Evolutionary conservation across 2,329 filamentous ascomycete species (phyloP).

Genomic region (Aureobasidium leucospermi): DNA sequence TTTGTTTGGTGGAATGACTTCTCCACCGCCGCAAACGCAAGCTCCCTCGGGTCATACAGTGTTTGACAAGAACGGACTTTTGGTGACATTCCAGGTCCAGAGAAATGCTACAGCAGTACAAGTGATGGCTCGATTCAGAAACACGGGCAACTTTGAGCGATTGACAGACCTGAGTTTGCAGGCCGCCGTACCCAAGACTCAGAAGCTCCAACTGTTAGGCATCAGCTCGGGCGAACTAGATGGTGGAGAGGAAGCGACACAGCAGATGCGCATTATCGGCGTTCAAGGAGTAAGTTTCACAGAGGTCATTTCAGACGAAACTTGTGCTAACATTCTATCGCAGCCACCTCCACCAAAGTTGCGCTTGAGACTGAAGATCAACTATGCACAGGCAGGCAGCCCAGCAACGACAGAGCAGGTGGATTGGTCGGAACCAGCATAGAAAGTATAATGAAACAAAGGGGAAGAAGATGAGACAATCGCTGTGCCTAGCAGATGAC

Average conservation of each 20-base stretch:
- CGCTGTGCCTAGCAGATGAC: not conserved
- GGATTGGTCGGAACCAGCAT: conserved; percentile 80
- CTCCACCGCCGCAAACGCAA: conserved; percentile 38
- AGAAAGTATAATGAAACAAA: not conserved
- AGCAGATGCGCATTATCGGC: conserved; percentile 80
- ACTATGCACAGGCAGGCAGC: conserved; percentile 63
- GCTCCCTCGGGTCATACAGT: conserved; percentile 53
- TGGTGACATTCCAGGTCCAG: conserved; percentile 75
- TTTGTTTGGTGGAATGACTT: conserved; percentile 39
- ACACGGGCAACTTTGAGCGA: conserved; percentile 57
- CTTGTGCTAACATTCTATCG: conserved; percentile 12
- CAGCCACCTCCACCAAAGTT: conserved; percentile 65
- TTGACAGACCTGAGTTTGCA: conserved; percentile 77
- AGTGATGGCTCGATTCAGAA: conserved; percentile 76
- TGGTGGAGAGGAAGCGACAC: conserved; percentile 74
- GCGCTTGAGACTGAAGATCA: conserved; percentile 77
- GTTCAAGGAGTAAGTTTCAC: conserved; percentile 73
- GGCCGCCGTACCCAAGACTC: conserved; percentile 91
- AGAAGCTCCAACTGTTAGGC: conserved; percentile 84
- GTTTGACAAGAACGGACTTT: conserved; percentile 80
- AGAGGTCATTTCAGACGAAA: not conserved
- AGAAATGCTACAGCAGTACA: conserved; percentile 75
- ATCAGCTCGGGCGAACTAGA: conserved; percentile 75
- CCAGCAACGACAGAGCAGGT: conserved; percentile 81
- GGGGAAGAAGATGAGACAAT: not conserved